Evolutionary conservation across 176 grass and related monocot genomes (phyloP).

Genomic region (Olyra latifolia): DNA sequence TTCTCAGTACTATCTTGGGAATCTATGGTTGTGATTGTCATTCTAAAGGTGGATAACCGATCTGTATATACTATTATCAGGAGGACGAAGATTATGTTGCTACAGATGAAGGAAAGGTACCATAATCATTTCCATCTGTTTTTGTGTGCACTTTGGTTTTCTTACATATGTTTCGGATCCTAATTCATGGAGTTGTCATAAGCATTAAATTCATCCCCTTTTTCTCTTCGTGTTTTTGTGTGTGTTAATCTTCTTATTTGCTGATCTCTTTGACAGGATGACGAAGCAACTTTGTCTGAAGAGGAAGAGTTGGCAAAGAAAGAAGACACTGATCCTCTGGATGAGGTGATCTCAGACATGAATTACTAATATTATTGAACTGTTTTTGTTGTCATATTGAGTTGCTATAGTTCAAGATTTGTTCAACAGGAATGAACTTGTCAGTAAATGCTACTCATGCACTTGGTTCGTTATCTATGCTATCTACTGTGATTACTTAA

Average conservation of each 20-base stretch:
- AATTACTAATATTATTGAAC: conserved; percentile 14
- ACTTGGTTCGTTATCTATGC: conserved; percentile 2
- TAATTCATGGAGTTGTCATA: conserved; percentile 18
- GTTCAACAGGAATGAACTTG: neutral
- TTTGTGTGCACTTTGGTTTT: conserved; percentile 7
- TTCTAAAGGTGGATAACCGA: conserved; percentile 5
- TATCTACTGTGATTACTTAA: neutral
- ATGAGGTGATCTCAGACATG: conserved; percentile 57
- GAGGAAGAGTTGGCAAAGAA: conserved; percentile 94
- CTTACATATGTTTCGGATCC: neutral
- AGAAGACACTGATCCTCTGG: conserved; percentile 54
- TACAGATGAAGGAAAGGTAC: conserved; percentile 79
- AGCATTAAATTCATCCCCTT: neutral
- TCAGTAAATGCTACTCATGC: neutral
- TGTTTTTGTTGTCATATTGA: conserved; percentile 6
- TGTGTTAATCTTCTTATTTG: neutral
- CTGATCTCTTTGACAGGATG: conserved; percentile 64
- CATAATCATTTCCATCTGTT: neutral
- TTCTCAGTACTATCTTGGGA: neutral
- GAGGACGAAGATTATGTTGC: conserved; percentile 71
- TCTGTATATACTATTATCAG: conserved; percentile 46
- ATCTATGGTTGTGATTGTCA: conserved; percentile 17
- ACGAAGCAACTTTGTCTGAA: conserved; percentile 92
- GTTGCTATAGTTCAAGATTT: conserved; percentile 23
- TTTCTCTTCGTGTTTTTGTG: neutral